Percentiles rank a stretch among this genome's conserved stretches.
These are phyloP conservation scores for Phytophthora ohioensis DNA, from an alignment of 352 stramenopile species.

Conservation along the genomic window DNA sequence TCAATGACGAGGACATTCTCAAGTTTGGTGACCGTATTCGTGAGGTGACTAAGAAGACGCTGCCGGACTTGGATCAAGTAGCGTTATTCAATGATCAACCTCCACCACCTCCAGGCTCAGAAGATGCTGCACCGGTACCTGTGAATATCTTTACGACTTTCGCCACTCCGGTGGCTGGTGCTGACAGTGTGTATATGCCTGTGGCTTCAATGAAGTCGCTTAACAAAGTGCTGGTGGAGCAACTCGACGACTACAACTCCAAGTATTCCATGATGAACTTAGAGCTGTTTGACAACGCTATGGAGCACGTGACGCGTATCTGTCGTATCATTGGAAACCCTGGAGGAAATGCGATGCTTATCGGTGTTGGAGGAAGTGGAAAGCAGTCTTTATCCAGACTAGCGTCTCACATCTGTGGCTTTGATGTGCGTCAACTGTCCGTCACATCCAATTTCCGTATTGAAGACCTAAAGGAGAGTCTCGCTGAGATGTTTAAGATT, in stretches of 20 bases:
- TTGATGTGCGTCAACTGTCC: conserved; percentile 95
- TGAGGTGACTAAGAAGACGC: conserved; percentile 93
- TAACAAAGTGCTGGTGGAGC: conserved; percentile 93
- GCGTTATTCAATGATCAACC: conserved; percentile 84
- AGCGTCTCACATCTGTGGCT: conserved; percentile 96
- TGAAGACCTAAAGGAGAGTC: conserved; percentile 97
- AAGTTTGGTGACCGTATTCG: conserved; percentile 93
- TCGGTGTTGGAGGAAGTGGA: conserved; percentile 96
- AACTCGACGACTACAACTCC: conserved; percentile 97
- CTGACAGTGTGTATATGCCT: conserved; percentile 76
- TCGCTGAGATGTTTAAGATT: conserved; percentile 97
- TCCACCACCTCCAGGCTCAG: conserved; percentile 28
- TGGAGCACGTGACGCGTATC: conserved; percentile 97
- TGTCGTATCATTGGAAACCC: conserved; percentile 97
- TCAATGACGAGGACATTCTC: conserved; percentile 95
- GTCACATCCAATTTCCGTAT: conserved; percentile 97
- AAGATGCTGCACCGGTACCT: conserved; percentile 30
- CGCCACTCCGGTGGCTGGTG: conserved; percentile 73
- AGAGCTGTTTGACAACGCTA: conserved; percentile 98
- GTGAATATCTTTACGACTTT: conserved; percentile 97
- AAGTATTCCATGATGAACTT: conserved; percentile 99
- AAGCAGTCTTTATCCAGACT: conserved; percentile 97
- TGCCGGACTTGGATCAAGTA: conserved; percentile 89
- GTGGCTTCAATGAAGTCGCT: conserved; percentile 86
- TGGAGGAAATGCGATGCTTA: conserved; percentile 97